Base-by-base conservation (phyloP, 257 asterid genomes). In the Capsicum pubescens region DNA sequence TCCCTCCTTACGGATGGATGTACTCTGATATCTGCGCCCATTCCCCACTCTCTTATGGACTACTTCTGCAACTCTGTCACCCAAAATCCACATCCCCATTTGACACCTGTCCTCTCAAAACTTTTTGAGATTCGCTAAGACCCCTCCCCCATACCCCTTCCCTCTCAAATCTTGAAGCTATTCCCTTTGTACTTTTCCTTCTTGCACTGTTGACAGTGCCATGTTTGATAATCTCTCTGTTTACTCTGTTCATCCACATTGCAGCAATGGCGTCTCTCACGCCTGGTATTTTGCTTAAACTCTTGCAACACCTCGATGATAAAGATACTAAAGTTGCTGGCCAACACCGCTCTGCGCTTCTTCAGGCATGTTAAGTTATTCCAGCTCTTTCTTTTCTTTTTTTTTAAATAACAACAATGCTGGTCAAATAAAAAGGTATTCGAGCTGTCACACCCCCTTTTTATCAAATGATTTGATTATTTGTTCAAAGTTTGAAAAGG, bases 281-380 rank as follows among this genome's bases (percentile, higher is more conserved):
- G 57, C 94, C 95, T 3, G 99, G 99, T 66, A 91, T 92, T 2
- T 90, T 95, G 77, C 88, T 86, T 0, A 95, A 95, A 76, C 97
- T 95, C 66, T 84, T 95, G 84, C 93, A 94, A 36, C 92, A 95
- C 87, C 92, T 90, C 6, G 97, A 92, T 32, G 88, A 93, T 84
- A 91, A 90, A 74, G 90, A 95, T 48, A 93, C 89, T 74, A 94
- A 87, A 83, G 97, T 94, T 26, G 97, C 93, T 60, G 97, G 99
- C 8, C 93, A 95, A 87, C 98, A 95, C 92, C 99, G 99, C 82
- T 91, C 97, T 81, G 95, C 98, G 74, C 93, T 95, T 91, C 95
- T 95, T 50, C 99, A 95, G 97, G 99, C 90, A 85, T 68, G 84
- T 64, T 35, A 4, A 2, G 11, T 26, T 26, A 26, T 26, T 26